Percentiles rank a stretch among this genome's conserved stretches.
phyloP scores from a whole-genome alignment of 2,329 filamentous ascomycete genomes.

The Bisporella sp. region DNA sequence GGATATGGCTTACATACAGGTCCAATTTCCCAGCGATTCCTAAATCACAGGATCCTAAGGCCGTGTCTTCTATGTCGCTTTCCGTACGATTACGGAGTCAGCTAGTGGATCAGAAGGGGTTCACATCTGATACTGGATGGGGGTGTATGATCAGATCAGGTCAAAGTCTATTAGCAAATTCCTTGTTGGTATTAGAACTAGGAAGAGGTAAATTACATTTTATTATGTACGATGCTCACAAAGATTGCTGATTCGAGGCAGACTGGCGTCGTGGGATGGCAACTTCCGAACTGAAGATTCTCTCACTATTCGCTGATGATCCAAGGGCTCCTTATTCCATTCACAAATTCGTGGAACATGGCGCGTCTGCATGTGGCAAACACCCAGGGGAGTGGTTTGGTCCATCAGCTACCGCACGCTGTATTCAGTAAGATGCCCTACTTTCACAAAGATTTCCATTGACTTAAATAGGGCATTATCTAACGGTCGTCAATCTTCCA shows the following conservation, averaged over 20 bases:
- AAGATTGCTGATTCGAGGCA: constrained; percentile 25
- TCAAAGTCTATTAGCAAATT: constrained; percentile 86
- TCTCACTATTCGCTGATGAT: constrained; percentile 83
- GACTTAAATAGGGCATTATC: constrained; percentile 57
- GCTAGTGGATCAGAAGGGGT: constrained; percentile 70
- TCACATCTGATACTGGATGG: constrained; percentile 93
- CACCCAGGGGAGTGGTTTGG: constrained; percentile 98
- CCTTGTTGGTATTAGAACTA: constrained; percentile 63
- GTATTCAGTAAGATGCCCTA: constrained; percentile 67
- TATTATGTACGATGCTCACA: not conserved
- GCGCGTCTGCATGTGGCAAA: constrained; percentile 81
- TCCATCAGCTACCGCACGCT: constrained; percentile 89
- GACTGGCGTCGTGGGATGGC: constrained; percentile 68
- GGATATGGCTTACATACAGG: constrained; percentile 94
- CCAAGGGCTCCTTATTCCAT: constrained; percentile 85
- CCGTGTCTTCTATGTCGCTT: constrained; percentile 67
- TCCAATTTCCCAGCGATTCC: constrained; percentile 79
- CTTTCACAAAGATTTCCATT: too few relatives aligned
- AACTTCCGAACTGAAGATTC: constrained; percentile 57
- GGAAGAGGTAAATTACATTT: constrained; percentile 61
- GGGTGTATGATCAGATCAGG: constrained; percentile 98
- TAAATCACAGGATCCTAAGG: constrained; percentile 68
- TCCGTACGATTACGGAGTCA: constrained; percentile 77
- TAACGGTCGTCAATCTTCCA: constrained; percentile 52
- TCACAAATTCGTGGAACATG: constrained; percentile 87